phyloP scores from a whole-genome alignment of 768 basidiomycete genomes.

The Mycena sanguinolenta region DNA sequence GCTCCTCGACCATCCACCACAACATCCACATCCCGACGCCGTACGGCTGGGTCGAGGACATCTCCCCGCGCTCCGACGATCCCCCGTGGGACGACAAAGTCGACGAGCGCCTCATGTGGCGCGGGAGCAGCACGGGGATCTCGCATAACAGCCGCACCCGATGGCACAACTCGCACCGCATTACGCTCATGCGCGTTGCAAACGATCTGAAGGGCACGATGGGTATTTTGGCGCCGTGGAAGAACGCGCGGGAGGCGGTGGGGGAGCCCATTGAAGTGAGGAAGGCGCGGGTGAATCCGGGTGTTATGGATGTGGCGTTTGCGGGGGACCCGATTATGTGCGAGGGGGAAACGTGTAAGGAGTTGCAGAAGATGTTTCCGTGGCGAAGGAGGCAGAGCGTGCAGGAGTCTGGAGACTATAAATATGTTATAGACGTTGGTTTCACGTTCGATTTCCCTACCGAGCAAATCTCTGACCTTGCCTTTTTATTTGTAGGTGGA shows the following conservation, averaged over 20 bases:
- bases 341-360: constrained; percentile 55
- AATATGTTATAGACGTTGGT: constrained; percentile 71
- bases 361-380: constrained; percentile 61
- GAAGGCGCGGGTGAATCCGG: constrained; percentile 62
- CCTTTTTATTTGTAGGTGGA: constrained; percentile 64
- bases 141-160: constrained; percentile 51
- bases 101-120: constrained; percentile 76
- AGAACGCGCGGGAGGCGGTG: constrained; percentile 44
- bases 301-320: constrained; percentile 74
- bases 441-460: constrained; percentile 5
- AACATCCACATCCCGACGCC: constrained; percentile 66
- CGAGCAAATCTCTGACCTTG: background rate
- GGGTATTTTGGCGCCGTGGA: constrained; percentile 53
- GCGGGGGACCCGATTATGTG: constrained; percentile 60
- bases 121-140: constrained; percentile 82
- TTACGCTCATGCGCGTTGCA: constrained; percentile 58
- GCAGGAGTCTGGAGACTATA: constrained; percentile 68
- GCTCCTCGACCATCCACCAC: constrained; percentile 63
- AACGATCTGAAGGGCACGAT: constrained; percentile 58
- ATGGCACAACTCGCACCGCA: constrained; percentile 67
- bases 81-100: constrained; percentile 74
- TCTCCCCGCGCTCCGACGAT: constrained; percentile 60
- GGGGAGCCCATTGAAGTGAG: constrained; percentile 50
- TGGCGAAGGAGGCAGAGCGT: constrained; percentile 60
- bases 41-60: constrained; percentile 62